Base-by-base conservation (phyloP, 768 basidiomycete genomes). In the Fistulinella prunicolor region DNA sequence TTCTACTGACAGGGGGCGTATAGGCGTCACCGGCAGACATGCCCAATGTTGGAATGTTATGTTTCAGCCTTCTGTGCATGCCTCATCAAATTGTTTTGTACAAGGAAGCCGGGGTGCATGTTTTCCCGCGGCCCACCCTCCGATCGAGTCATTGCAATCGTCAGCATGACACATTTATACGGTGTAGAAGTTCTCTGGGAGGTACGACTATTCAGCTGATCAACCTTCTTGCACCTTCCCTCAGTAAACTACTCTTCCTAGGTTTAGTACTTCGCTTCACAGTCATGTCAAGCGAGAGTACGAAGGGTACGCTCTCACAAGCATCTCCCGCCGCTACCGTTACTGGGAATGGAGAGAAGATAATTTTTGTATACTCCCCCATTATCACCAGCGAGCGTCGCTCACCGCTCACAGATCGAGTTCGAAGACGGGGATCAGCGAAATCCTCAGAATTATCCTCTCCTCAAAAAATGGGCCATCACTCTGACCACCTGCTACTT, bases 391-490 rank as follows among this genome's bases (percentile, higher is more conserved):
- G 37, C 6, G 8, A 7, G 4, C 14, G 8, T 49, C n/a, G 6
- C 44, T 59, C 37, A 62, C 26, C 13, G 6, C 19, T 20, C 9
- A 46, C 47, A 75, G 72, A 65, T 74, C 10, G 70, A 76, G 19
- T 76, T 70, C 37, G 62, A 68, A 28, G 54, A 62, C 14, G 67
- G 61, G 6, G 76, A 77, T 50, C 28, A 36, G 16, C 61, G 72
- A 29, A 69, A 76, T 53, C 75, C 75, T 20, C 46, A 58, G 13
- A 70, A 68, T 35, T 75, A 67, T 47, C 49, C 67, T 37, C 55
- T 46, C 6, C 42, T 58, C n/a, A 67, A 60, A 51, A 79, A 78
- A 64, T 78, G 76, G 70, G 39, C 52, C 8, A 63, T 71, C n/a
- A 70, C 70, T n/a, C 20, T 68, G n/a, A 58, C 47, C 6, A 54